Conservation (phyloP, 352 stramenopile genomes). For the Pythium insidiosum region DNA sequence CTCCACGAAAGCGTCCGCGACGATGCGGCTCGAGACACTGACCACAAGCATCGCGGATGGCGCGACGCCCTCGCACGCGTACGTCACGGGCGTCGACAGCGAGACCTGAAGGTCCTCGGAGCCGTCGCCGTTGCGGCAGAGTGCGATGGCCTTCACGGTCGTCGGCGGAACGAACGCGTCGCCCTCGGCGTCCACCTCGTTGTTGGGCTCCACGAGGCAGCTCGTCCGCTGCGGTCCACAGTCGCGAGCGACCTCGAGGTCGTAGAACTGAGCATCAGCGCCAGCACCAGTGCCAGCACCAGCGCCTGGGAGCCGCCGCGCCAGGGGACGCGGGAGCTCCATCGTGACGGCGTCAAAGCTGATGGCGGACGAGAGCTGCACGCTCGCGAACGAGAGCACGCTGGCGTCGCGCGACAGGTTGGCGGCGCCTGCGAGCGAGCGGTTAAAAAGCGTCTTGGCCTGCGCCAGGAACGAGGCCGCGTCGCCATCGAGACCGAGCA, state of each 20-base stretch:
- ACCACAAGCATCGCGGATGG: conserved; percentile 30
- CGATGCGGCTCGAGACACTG: conserved; percentile 28
- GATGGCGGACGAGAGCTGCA: conserved; percentile 1
- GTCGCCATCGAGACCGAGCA: conserved; percentile 2
- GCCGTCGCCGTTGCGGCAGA: conserved; percentile 8
- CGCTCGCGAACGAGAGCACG: conserved; percentile 6
- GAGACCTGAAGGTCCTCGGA: conserved; percentile 5
- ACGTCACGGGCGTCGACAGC: conserved; percentile 10
- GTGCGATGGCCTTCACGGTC: conserved; percentile 4
- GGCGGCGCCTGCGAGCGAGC: conserved; percentile 3
- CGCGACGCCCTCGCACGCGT: conserved; percentile 4
- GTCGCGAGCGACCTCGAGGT: conserved; percentile 10
- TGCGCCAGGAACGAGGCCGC: conserved; percentile 4
- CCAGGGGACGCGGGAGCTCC: conserved; percentile 5
- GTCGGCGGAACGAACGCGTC: conserved; percentile 5
- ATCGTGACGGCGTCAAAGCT: conserved; percentile 9
- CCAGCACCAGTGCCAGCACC: too few species aligned
- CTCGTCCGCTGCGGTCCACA: conserved; percentile 10
- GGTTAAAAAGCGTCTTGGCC: conserved; percentile 3
- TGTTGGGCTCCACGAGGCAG: conserved; percentile 3
- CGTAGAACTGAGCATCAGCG: conserved; percentile 7
- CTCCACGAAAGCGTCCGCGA: conserved; percentile 24
- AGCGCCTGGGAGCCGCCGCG: conserved; percentile 3
- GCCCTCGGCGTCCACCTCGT: conserved; percentile 6
- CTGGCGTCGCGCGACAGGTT: conserved; percentile 9